Base-by-base conservation (phyloP, 2,329 filamentous ascomycete genomes). In the Neofusicoccum sp. region DNA sequence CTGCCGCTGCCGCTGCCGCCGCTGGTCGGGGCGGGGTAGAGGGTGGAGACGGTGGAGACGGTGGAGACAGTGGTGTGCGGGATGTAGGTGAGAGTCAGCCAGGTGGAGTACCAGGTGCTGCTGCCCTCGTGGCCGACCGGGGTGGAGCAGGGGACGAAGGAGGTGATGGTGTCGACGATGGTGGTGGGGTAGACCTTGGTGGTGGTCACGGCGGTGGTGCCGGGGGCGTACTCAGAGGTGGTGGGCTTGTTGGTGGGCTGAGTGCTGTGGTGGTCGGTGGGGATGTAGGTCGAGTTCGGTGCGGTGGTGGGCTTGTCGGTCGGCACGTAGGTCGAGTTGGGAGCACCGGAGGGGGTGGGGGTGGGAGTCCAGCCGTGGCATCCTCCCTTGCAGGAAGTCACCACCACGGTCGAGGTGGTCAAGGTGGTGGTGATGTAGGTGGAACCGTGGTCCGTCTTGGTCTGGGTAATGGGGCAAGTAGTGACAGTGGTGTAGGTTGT, bases 111-210 rank as follows among this genome's bases (percentile, higher is more conserved):
- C 66, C 69, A 68, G 36, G 66, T 69, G 4, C 67, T 66, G 16
- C 58, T 60, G 45, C 67, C 71, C 60, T 64, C 66, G n/a, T 69
- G 66, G 51, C 69, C 72, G 36, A 76, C 69, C 12, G 71, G 62
- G 6, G 73, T 74, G 5, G 70, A 73, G 68, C 69, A 72, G 36
- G 74, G 74, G 12, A 76, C 70, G 64, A 71, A 77, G 3, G 65
- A 65, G 48, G 71, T 73, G 49, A 69, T 67, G n/a, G 68, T 71
- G 3, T 59, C 69, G 11, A 71, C 75, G 28, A 72, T 66, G 14
- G 70, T 72, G 40, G 69, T 69, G 6, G 71, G 61, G 38, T 34
- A 54, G 47, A 54, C 30, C 11, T 20, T 53, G 16, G 58, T 53
- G 5, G 60, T 61, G 16, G 66, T 54, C 1, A 63, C 60, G 4